Percentiles rank a stretch among this genome's conserved stretches.
These are phyloP conservation scores for Scenedesmus sp. DNA, from an alignment of 163 green algal genomes.

Conservation along the genomic window DNA sequence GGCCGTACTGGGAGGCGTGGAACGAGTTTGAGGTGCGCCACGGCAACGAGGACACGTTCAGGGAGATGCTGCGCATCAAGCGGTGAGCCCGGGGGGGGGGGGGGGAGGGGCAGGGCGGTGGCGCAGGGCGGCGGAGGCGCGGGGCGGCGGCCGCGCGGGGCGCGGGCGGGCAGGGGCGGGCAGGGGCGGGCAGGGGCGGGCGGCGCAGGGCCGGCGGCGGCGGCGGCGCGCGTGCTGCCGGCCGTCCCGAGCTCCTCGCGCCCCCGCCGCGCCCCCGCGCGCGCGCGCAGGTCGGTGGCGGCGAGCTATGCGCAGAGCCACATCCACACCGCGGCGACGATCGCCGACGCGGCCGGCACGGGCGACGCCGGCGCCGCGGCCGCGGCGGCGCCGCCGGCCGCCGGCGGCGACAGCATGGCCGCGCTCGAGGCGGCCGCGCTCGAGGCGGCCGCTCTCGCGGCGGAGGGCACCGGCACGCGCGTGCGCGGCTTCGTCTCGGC, in stretches of 20 bases:
- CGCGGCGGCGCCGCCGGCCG: not conserved
- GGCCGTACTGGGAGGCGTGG: slow-evolving; percentile 90
- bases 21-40: slow-evolving; percentile 80
- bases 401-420: slow-evolving; percentile 65
- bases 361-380: slow-evolving; percentile 23
- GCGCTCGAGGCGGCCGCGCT: slow-evolving; percentile 69
- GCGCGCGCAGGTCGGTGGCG: slow-evolving; percentile 66
- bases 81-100: too few species aligned
- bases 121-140: too few species aligned
- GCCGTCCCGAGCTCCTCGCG: too few species aligned
- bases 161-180: too few species aligned
- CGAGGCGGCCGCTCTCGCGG: not conserved
- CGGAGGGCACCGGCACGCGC: slow-evolving; percentile 25
- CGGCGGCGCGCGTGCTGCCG: too few species aligned
- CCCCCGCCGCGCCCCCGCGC: too few species aligned
- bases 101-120: too few species aligned
- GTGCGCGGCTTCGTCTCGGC: slow-evolving; percentile 87
- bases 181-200: too few species aligned
- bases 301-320: slow-evolving; percentile 84
- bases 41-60: slow-evolving; percentile 95
- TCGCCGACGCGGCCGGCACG: slow-evolving; percentile 13
- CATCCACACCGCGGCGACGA: slow-evolving; percentile 69
- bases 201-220: too few species aligned
- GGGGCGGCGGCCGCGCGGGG: too few species aligned
- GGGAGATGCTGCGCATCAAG: slow-evolving; percentile 98